phyloP scores from a whole-genome alignment of 495 filamentous ascomycete species.

The Monascus purpureus region DNA sequence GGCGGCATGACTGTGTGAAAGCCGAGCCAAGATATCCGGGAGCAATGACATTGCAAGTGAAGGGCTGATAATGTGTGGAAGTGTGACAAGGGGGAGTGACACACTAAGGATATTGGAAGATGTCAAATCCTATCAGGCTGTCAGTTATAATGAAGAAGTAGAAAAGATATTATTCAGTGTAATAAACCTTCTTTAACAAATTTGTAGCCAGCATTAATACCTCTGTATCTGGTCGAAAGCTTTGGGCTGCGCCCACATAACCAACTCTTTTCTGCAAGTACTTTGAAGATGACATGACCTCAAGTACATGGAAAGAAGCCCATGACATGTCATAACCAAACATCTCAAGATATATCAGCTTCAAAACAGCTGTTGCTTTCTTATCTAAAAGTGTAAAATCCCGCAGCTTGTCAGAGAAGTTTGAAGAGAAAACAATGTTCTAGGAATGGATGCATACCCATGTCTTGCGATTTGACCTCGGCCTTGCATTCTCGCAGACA shows the following conservation, averaged over 20 bases:
- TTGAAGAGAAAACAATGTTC: too few relatives aligned
- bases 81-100: constrained; percentile 67
- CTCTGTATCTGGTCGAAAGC: constrained; percentile 88
- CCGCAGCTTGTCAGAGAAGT: too few relatives aligned
- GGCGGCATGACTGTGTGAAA: constrained; percentile 66
- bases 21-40: constrained; percentile 69
- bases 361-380: constrained; percentile 89
- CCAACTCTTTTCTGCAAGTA: constrained; percentile 90
- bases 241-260: constrained; percentile 93
- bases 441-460: constrained; percentile 57
- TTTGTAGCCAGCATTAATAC: constrained; percentile 97
- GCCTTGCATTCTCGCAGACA: constrained; percentile 85
- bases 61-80: constrained; percentile 84
- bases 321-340: constrained; percentile 99
- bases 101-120: constrained; percentile 61
- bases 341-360: constrained; percentile 96
- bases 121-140: constrained; percentile 51
- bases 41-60: constrained; percentile 81
- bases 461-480: constrained; percentile 81
- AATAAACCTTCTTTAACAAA: constrained; percentile 74
- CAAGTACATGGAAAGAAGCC: constrained; percentile 94
- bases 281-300: constrained; percentile 94
- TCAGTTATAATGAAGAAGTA: constrained; percentile 4
- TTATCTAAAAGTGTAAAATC: constrained; percentile 53
- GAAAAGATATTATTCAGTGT: constrained; percentile 1